Evolutionary conservation across 192 early-diverging fungal genomes (phyloP).

Genomic region (Phlyctochytrium bullatum): DNA sequence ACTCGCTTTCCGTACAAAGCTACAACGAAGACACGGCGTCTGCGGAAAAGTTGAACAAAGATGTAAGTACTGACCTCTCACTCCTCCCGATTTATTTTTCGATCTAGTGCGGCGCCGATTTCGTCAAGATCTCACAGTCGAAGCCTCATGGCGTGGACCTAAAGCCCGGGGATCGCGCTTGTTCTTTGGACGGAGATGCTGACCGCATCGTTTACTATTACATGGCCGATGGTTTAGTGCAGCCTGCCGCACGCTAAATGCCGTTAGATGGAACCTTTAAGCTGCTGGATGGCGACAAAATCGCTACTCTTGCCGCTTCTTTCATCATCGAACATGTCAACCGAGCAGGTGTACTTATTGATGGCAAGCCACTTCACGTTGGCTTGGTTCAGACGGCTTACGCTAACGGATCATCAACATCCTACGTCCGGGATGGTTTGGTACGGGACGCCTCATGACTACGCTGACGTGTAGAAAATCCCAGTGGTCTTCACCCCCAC

Average conservation of each 20-base stretch:
- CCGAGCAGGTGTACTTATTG: slow-evolving; percentile 67
- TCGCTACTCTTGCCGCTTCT: slow-evolving; percentile 89
- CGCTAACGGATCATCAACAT: slow-evolving; percentile 95
- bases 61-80: slow-evolving; percentile 54
- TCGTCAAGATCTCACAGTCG: slow-evolving; percentile 88
- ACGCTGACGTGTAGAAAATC: slow-evolving; percentile 47
- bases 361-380: slow-evolving; percentile 60
- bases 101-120: slow-evolving; percentile 95
- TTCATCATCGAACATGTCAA: slow-evolving; percentile 90
- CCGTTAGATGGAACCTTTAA: slow-evolving; percentile 69
- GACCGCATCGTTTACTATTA: slow-evolving; percentile 99
- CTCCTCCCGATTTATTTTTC: slow-evolving; percentile 8
- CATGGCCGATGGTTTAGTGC: slow-evolving; percentile 53
- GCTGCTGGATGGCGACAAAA: slow-evolving; percentile 98
- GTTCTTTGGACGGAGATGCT: slow-evolving; percentile 97
- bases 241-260: not conserved
- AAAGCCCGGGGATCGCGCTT: slow-evolving; percentile 67
- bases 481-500: slow-evolving; percentile 95
- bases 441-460: slow-evolving; percentile 37
- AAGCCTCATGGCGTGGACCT: slow-evolving; percentile 69
- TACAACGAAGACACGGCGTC: slow-evolving; percentile 72
- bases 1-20: slow-evolving; percentile 66
- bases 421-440: slow-evolving; percentile 86
- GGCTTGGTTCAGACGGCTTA: slow-evolving; percentile 99
- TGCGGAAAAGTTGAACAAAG: slow-evolving; percentile 78